Percentiles rank a stretch among this genome's conserved stretches.
These are phyloP conservation scores for Graphium sp. DNA, from an alignment of 2,329 filamentous ascomycete genomes.

Conservation along the genomic window DNA sequence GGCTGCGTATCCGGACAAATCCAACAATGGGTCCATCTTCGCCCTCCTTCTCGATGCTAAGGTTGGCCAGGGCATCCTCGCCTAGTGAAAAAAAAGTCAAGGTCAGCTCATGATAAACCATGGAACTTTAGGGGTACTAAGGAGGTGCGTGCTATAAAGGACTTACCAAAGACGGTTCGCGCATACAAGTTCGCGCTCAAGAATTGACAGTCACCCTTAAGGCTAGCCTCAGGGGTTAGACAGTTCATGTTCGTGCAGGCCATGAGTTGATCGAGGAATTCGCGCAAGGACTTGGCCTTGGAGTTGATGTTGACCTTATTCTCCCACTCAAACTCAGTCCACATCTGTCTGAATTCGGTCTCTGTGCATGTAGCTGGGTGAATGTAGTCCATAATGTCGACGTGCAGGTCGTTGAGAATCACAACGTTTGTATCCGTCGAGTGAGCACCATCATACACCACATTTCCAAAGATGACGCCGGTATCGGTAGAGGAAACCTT, in stretches of 20 bases:
- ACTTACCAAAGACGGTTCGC: conserved; percentile 92
- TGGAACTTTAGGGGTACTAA: not conserved
- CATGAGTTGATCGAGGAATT: conserved; percentile 91
- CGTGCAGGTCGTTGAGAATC: conserved; percentile 93
- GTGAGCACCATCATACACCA: conserved; percentile 88
- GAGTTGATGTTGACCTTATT: conserved; percentile 99
- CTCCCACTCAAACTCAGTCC: conserved; percentile 99
- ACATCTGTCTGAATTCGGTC: conserved; percentile 99
- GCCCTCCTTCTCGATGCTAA: conserved; percentile 96
- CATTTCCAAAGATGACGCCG: conserved; percentile 96
- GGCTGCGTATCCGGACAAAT: conserved; percentile 93
- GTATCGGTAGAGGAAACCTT: conserved; percentile 97
- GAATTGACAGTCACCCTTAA: conserved; percentile 97
- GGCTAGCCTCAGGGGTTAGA: conserved; percentile 83
- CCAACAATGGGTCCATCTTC: conserved; percentile 91
- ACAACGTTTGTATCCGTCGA: conserved; percentile 91
- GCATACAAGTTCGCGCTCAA: conserved; percentile 94
- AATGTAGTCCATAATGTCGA: conserved; percentile 99
- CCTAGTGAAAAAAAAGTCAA: conserved; percentile 32
- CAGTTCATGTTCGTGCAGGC: conserved; percentile 98
- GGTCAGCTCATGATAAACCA: not conserved
- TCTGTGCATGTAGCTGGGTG: conserved; percentile 93
- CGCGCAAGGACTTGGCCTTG: conserved; percentile 78
- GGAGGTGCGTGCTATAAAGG: conserved; percentile 1
- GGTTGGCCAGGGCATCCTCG: conserved; percentile 91